phyloP scores from a whole-genome alignment of 306 rosid species.

The Carpinus viminea region DNA sequence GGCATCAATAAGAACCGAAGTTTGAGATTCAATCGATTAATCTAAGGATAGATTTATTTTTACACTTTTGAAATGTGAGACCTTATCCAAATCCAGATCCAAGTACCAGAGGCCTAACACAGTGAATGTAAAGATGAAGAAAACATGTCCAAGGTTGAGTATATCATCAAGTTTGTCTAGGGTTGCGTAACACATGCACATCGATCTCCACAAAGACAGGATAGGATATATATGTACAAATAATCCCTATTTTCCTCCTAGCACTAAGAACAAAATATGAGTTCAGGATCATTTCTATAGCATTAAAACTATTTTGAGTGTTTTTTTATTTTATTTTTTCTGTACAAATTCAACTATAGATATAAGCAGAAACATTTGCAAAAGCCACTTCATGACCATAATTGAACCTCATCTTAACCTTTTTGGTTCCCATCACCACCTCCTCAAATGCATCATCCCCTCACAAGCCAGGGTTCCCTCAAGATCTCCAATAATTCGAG shows the following conservation, averaged over 20 bases:
- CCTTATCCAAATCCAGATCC: too few species aligned
- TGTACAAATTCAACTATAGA: constrained; percentile 44
- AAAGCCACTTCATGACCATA: constrained; percentile 20
- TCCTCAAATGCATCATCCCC: constrained; percentile 76
- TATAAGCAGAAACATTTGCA: constrained; percentile 30
- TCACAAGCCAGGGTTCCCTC: constrained; percentile 92
- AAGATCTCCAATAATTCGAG: constrained; percentile 87
- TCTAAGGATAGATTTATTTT: too few species aligned
- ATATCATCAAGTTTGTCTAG: not conserved
- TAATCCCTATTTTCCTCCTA: too few species aligned
- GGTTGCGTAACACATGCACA: too few species aligned
- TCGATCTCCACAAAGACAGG: too few species aligned
- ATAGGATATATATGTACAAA: too few species aligned
- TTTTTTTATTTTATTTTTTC: constrained; percentile 25
- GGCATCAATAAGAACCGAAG: too few species aligned
- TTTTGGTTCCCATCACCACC: constrained; percentile 30
- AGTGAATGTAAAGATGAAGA: not conserved
- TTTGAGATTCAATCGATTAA: too few species aligned
- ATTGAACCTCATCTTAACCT: not conserved
- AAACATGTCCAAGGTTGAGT: not conserved
- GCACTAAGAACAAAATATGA: constrained; percentile 17
- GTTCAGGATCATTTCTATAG: constrained; percentile 22
- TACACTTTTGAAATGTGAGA: too few species aligned
- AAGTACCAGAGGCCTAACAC: too few species aligned
- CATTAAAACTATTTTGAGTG: constrained; percentile 23